These are phyloP conservation scores for Fusarium sp. DNA, from an alignment of 2,329 filamentous ascomycete genomes.

Conservation along the genomic window DNA sequence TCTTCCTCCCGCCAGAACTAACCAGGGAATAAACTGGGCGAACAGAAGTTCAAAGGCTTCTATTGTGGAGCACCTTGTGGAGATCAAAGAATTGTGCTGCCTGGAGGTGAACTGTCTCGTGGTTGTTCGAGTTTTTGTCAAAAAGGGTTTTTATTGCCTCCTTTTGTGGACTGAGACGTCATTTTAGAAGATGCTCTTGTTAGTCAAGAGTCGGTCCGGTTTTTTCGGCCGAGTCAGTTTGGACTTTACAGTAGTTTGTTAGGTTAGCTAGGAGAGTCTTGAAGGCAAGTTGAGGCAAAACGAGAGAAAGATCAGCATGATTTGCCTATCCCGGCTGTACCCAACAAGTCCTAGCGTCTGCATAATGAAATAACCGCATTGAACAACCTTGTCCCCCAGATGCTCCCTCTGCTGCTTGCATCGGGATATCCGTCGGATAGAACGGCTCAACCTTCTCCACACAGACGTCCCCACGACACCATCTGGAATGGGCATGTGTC, in stretches of 20 bases:
- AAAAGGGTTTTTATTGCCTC: not conserved
- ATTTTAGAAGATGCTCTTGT: not conserved
- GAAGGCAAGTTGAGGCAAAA: not conserved
- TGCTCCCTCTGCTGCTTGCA: not conserved
- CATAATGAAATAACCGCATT: not conserved
- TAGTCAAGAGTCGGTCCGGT: not conserved
- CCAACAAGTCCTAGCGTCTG: not conserved
- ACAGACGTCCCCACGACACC: conserved; percentile 8
- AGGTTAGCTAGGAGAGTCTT: not conserved
- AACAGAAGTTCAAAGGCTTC: not conserved
- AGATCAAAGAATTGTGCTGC: conserved; percentile 9
- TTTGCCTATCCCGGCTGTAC: not conserved
- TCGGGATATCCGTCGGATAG: conserved; percentile 22
- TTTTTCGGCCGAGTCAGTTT: not conserved
- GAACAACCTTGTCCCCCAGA: not conserved
- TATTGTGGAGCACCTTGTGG: not conserved
- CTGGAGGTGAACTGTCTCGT: not conserved
- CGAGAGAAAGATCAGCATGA: not conserved
- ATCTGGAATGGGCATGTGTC: conserved; percentile 21
- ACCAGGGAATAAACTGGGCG: conserved; percentile 5
- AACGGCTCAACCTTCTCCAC: conserved; percentile 26
- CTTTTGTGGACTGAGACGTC: conserved; percentile 1
- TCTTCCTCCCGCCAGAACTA: not conserved
- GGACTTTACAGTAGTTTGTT: not conserved
- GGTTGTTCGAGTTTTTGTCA: not conserved